Conservation (phyloP, 2,329 filamentous ascomycete genomes). For the Aspergillus hiratsukae region DNA sequence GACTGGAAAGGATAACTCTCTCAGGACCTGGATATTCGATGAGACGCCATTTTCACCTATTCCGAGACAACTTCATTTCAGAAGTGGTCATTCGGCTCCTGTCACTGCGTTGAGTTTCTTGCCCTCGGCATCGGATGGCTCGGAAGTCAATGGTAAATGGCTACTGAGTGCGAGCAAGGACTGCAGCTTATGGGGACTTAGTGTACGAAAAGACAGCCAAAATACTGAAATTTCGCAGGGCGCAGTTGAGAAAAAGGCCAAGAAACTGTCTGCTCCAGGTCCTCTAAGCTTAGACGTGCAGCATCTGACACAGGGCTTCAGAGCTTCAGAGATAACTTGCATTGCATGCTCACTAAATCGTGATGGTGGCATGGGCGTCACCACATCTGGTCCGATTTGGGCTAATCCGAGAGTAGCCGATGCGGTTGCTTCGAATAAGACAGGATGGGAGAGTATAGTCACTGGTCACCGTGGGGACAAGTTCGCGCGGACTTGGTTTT, state of each 20-base stretch:
- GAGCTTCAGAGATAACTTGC: conserved; percentile 85
- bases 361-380: conserved; percentile 85
- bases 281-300: conserved; percentile 10
- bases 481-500: conserved; percentile 93
- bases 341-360: conserved; percentile 89
- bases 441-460: conserved; percentile 95
- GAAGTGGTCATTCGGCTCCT: conserved; percentile 84
- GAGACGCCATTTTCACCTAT: conserved; percentile 83
- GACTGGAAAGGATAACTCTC: conserved; percentile 84
- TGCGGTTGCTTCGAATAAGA: conserved; percentile 69
- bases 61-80: conserved; percentile 76
- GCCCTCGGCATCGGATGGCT: conserved; percentile 81
- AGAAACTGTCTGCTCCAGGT: conserved; percentile 52
- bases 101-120: conserved; percentile 80
- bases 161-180: conserved; percentile 84
- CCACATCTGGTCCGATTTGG: conserved; percentile 78
- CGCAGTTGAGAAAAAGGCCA: conserved; percentile 78
- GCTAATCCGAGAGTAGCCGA: conserved; percentile 66
- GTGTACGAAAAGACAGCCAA: conserved; percentile 87
- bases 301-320: conserved; percentile 51
- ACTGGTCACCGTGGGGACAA: conserved; percentile 85
- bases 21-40: conserved; percentile 97
- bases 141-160: conserved; percentile 89
- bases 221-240: conserved; percentile 92
- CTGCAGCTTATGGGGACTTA: conserved; percentile 93